phyloP scores from a whole-genome alignment of 495 filamentous ascomycete species.

The Penicillium cosmopolitanum region DNA sequence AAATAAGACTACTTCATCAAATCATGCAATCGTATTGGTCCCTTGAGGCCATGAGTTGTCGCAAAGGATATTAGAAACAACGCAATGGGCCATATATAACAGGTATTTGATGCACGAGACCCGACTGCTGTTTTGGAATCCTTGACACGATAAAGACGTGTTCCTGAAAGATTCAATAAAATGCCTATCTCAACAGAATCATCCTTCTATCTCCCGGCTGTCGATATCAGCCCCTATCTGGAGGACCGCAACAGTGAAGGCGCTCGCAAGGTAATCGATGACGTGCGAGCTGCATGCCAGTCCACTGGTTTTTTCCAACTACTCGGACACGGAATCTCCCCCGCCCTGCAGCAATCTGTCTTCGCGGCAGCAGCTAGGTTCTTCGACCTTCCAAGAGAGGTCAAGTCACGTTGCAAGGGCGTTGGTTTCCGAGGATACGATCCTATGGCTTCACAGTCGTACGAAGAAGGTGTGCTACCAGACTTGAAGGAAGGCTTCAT shows the following conservation, averaged over 20 bases:
- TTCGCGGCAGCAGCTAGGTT: constrained; percentile 30
- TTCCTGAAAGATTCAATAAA: background rate
- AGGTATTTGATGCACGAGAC: background rate
- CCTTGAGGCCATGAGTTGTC: background rate
- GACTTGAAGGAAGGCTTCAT: constrained; percentile 41
- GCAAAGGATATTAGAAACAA: background rate
- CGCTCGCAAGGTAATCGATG: constrained; percentile 24
- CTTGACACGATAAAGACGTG: background rate
- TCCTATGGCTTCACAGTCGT: constrained; percentile 28
- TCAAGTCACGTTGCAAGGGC: constrained; percentile 26
- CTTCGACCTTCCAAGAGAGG: constrained; percentile 34
- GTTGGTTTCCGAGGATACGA: constrained; percentile 38
- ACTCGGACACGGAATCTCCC: constrained; percentile 31
- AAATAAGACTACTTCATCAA: background rate
- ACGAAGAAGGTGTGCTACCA: constrained; percentile 24
- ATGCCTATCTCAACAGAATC: constrained; percentile 3
- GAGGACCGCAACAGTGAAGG: constrained; percentile 29
- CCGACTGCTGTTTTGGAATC: background rate
- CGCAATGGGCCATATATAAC: background rate
- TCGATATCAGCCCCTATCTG: constrained; percentile 28
- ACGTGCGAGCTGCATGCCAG: constrained; percentile 31
- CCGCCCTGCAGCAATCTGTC: constrained; percentile 28
- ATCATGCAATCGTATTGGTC: background rate
- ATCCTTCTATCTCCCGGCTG: constrained; percentile 10
- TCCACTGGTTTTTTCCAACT: constrained; percentile 45